Evolutionary conservation across 2,329 filamentous ascomycete genomes (phyloP).

Genomic region (Pestalotiopsis sp.): DNA sequence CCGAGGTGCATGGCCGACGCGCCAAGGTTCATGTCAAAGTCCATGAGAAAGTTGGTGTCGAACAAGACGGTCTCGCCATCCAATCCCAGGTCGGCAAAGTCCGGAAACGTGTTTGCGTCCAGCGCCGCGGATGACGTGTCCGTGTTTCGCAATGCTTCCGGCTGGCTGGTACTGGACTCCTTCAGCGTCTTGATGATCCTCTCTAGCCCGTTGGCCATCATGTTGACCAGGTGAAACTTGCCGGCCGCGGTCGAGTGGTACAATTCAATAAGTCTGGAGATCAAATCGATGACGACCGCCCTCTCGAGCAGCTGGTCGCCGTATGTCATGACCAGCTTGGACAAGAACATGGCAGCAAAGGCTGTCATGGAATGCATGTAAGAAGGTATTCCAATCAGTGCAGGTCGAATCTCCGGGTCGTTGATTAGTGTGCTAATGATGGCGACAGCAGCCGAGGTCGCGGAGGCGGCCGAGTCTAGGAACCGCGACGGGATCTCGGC

Average conservation of each 20-base stretch:
- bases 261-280: conserved; percentile 36
- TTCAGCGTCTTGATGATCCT: conserved; percentile 33
- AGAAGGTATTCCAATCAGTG: conserved; percentile 46
- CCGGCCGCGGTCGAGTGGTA: conserved; percentile 43
- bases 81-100: conserved; percentile 11
- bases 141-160: not conserved
- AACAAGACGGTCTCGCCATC: conserved; percentile 8
- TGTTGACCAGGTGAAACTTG: conserved; percentile 45
- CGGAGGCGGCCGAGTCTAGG: conserved; percentile 33
- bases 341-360: conserved; percentile 53
- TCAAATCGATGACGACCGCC: conserved; percentile 37
- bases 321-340: conserved; percentile 47
- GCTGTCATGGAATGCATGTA: conserved; percentile 56
- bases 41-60: conserved; percentile 16
- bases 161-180: not conserved
- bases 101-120: conserved; percentile 6
- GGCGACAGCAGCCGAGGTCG: conserved; percentile 39
- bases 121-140: not conserved
- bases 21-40: conserved; percentile 15
- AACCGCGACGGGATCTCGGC: conserved; percentile 35
- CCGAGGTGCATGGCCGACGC: conserved; percentile 17
- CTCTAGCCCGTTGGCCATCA: conserved; percentile 48
- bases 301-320: conserved; percentile 38
- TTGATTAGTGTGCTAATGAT: conserved; percentile 46
- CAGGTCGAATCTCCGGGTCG: conserved; percentile 42